These are phyloP conservation scores for Blepharisma japonicum DNA, from an alignment of 73 alveolate species.

Conservation along the genomic window DNA sequence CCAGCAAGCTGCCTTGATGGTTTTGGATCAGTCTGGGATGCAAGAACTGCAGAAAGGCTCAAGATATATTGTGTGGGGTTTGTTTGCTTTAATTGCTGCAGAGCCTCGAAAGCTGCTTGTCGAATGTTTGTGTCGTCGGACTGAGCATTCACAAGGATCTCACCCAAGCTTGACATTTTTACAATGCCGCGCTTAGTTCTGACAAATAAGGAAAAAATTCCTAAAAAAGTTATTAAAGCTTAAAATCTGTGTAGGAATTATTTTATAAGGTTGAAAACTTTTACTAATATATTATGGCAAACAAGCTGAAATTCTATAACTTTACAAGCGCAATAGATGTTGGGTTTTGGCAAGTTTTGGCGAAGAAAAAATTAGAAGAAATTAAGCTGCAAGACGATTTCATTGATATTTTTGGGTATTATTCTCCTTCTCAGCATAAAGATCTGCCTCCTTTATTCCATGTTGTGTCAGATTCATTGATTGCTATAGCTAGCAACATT, in stretches of 20 bases:
- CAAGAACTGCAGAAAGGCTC: not conserved
- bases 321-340: conserved; percentile 27
- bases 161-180: conserved; percentile 23
- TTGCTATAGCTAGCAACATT: not conserved
- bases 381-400: not conserved
- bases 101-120: not conserved
- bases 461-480: conserved; percentile 5
- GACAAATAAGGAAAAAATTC: too few species aligned
- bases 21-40: not conserved
- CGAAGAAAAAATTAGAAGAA: conserved; percentile 26
- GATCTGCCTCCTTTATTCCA: conserved; percentile 23
- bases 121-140: conserved; percentile 8
- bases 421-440: not conserved
- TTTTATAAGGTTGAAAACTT: too few species aligned
- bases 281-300: too few species aligned
- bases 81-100: conserved; percentile 26
- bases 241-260: too few species aligned
- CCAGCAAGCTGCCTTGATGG: conserved; percentile 12
- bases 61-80: not conserved
- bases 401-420: not conserved
- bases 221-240: too few species aligned
- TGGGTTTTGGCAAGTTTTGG: conserved; percentile 25
- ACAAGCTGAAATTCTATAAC: conserved; percentile 12
- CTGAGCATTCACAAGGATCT: conserved; percentile 3
- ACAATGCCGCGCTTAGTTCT: too few species aligned